Base-by-base conservation (phyloP, 148 eudicot species). In the Silene uniflora region DNA sequence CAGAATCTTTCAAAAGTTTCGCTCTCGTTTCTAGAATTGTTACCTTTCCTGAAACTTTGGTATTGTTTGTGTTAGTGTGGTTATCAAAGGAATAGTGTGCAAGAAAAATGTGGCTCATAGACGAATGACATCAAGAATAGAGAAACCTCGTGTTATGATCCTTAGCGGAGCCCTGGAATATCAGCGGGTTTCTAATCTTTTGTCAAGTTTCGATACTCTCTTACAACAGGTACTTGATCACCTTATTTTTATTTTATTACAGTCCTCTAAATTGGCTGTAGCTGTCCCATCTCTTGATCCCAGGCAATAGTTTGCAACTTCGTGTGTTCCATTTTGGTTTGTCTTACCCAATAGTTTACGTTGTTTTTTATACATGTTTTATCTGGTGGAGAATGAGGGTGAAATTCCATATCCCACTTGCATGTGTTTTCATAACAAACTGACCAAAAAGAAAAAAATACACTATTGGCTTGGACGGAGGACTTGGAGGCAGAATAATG, bases 81-180 rank as follows among this genome's bases (percentile, higher is more conserved):
- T 95, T 74, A 78, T 95, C 78, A 90, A 85, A 86, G 99, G 99
- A 76, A 82, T 95, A 82, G 99, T 92, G 70, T 95, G 96, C 80
- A 92, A 95, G 88, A 95, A 95, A 77, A 95, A 92, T 79, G 97
- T 95, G 80, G 99, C 96, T 78, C 93, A 95, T 78, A 86, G 99
- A 63, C 85, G 93, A 73, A 95, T 95, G 99, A 84, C 84, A 55
- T 83, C 99, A 82, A 92, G 78, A 83, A 77, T 92, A 71, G 97
- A 89, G 84, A 95, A 89, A 80, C 85, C 99, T 71, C 89, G 92
- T 29, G 64, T 95, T 42, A 79, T 95, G 86, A 90, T 92, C 74
- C 99, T 95, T 76, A 89, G 94, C 23, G 99, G 99, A 71, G 99
- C 99, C 84, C 84, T 95, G 72, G 99, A 95, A 78, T 95, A 95